A percentile compares a stretch with the other conserved stretches of the same genome.
Conservation (phyloP, 179 eudicot species). For the Gypsophila paniculata region DNA sequence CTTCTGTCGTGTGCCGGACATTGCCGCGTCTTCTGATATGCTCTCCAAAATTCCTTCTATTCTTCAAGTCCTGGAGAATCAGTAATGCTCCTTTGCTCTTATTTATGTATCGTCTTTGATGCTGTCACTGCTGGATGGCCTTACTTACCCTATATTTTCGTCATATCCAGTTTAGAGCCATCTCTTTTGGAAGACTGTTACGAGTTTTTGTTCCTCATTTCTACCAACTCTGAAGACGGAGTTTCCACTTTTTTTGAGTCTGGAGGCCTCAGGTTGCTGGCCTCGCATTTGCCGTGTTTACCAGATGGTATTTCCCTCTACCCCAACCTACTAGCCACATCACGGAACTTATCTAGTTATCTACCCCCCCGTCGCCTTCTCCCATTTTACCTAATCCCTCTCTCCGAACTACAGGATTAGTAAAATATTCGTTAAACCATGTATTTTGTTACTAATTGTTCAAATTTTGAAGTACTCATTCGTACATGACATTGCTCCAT, state of each 20-base stretch:
- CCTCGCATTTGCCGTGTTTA: slow-evolving; percentile 50
- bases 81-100: slow-evolving; percentile 31
- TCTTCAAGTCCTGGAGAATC: slow-evolving; percentile 53
- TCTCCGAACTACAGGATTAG: no score
- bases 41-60: slow-evolving; percentile 50
- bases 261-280: slow-evolving; percentile 58
- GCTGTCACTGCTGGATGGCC: neutral
- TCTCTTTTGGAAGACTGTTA: slow-evolving; percentile 54
- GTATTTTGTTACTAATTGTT: neutral
- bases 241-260: slow-evolving; percentile 39
- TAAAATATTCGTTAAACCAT: no score
- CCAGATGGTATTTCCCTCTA: slow-evolving; percentile 46
- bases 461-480: neutral
- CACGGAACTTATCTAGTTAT: no score
- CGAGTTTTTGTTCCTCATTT: slow-evolving; percentile 57
- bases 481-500: neutral
- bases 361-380: no score
- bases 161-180: slow-evolving; percentile 42
- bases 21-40: slow-evolving; percentile 72
- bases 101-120: neutral
- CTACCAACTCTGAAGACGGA: slow-evolving; percentile 50
- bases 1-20: slow-evolving; percentile 67
- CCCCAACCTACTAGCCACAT: neutral
- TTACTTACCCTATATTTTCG: neutral
- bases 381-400: no score